Conservation (phyloP, 768 basidiomycete genomes). For the Suillus americanus region DNA sequence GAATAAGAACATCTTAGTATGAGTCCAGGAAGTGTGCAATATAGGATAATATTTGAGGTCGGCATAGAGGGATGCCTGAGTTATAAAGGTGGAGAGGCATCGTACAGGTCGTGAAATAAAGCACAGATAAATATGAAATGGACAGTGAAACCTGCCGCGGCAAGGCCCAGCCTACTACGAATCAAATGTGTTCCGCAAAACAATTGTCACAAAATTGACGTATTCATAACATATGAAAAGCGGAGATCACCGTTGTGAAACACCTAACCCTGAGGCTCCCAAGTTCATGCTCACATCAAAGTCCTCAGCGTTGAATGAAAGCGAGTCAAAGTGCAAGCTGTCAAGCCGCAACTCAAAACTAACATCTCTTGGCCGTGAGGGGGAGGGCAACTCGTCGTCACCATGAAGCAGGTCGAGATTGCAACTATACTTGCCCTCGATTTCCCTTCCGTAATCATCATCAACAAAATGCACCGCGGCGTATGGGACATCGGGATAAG, state of each 20-base stretch:
- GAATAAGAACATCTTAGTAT: background rate
- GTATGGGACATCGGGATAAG: conserved; percentile 17
- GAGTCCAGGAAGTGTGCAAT: background rate
- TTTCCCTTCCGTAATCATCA: conserved; percentile 16
- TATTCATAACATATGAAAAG: background rate
- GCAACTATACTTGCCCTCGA: conserved; percentile 15
- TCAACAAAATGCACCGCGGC: conserved; percentile 18
- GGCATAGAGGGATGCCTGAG: background rate
- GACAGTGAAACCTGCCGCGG: background rate
- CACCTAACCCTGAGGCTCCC: background rate
- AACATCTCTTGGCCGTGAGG: conserved; percentile 34
- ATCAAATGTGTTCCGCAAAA: background rate
- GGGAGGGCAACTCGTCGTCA: conserved; percentile 2
- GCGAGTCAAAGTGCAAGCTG: conserved; percentile 69
- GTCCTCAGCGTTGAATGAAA: conserved; percentile 65
- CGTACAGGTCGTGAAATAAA: background rate
- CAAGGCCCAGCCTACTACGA: background rate
- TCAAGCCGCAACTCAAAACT: conserved; percentile 68
- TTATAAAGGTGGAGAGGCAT: background rate
- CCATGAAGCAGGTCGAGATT: conserved; percentile 7
- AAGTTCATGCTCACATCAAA: conserved; percentile 37
- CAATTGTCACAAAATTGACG: no score
- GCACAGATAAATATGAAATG: background rate
- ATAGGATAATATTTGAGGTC: background rate
- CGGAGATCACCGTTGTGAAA: background rate